Base-by-base conservation (phyloP, 495 filamentous ascomycete species). In the Cercophora samala region DNA sequence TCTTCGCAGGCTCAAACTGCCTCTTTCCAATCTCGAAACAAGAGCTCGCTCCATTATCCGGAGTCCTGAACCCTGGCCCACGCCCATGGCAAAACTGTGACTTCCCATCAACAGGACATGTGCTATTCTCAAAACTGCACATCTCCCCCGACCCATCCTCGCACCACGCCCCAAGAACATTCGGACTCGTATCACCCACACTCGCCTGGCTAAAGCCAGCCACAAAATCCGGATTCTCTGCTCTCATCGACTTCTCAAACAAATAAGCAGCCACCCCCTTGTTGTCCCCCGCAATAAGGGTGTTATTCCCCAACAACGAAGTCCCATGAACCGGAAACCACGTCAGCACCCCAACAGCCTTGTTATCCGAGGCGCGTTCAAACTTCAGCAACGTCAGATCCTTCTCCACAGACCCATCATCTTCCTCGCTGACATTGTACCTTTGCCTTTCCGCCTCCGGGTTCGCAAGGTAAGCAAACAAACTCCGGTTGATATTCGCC, bases 251-350 rank as follows among this genome's bases (percentile, higher is more conserved):
- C 70, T 91, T 84, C 74, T 99, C 94, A 65, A 97, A 91, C 6
- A 95, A 78, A 69, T 88, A 88, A 1, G 94, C 93, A 21, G 94
- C 95, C 4, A 97, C 93, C 17, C 94, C 94, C 78, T 99, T 99
- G 76, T 99, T 99, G 75, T 99, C 94, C 11, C 93, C 95, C 4
- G 93, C 88, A 56, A 97, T 87, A 15, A 97, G 79, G 6, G 92
- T 97, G 74, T 99, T 97, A 76, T 99, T 97, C 64, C 91, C 90
- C 58, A 93, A 87, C 81, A 97, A 85, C 6, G 91, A 94, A 0
- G 94, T 99, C 15, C 95, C 95, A 73, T 99, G 94, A 11, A 93
- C 92, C 9, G 94, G 89, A 74, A 97, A 97, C 91, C 93, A 99
- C 17, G 91, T 96, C 60, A 99, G 73, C 3, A 95, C 82, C 42